These are phyloP conservation scores for Whalleya microplaca DNA, from an alignment of 2,329 filamentous ascomycete species.

Conservation along the genomic window DNA sequence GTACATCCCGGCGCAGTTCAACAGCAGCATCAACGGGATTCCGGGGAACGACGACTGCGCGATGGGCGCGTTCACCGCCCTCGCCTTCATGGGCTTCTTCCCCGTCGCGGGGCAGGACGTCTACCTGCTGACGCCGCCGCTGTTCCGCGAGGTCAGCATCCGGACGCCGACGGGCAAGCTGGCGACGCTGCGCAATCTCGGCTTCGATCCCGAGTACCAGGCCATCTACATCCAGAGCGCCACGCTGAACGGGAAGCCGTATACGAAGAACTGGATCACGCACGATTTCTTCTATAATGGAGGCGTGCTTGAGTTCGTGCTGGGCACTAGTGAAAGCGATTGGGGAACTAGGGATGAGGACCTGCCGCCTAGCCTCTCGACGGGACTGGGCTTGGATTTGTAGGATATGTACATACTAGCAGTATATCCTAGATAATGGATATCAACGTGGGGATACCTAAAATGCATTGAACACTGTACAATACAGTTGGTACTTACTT, in stretches of 20 bases:
- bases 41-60: constrained; percentile 61
- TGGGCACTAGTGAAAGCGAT: constrained; percentile 56
- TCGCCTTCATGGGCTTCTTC: constrained; percentile 58
- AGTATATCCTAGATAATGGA: neutral
- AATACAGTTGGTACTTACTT: too few species aligned
- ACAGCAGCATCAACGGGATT: constrained; percentile 62
- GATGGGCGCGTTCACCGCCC: constrained; percentile 57
- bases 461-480: neutral
- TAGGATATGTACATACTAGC: neutral
- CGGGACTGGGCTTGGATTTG: constrained; percentile 10
- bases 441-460: neutral
- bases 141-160: constrained; percentile 52
- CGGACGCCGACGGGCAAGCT: constrained; percentile 47
- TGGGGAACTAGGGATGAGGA: constrained; percentile 65
- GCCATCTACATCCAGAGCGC: constrained; percentile 65
- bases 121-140: constrained; percentile 55
- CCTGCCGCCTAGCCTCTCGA: constrained; percentile 58
- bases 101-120: constrained; percentile 59
- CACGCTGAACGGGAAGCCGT: constrained; percentile 58
- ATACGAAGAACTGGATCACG: constrained; percentile 65
- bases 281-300: constrained; percentile 66
- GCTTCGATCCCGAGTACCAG: constrained; percentile 36
- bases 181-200: constrained; percentile 52
- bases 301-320: constrained; percentile 59
- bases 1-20: constrained; percentile 71